Base-by-base conservation (phyloP, 371 early-diverging fungal species). In the Actinomortierella wolfii region DNA sequence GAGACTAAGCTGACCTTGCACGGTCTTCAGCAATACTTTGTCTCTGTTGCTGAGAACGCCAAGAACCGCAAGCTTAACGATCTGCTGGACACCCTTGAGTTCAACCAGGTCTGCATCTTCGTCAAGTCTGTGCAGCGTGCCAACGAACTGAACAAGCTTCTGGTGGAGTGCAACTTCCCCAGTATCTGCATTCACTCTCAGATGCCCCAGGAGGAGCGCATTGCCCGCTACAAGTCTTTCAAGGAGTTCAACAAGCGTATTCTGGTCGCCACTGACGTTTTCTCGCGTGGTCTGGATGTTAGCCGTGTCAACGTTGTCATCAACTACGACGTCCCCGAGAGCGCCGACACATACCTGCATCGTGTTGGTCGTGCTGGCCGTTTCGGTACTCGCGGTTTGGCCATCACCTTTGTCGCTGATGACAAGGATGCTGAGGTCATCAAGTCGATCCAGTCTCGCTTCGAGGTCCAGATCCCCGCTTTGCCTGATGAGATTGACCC, bases 291-390 rank as follows among this genome's bases (percentile, higher is more conserved):
- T 79, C 96, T 99, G 56, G 99, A 99, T 82, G 92, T 99, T 49
- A 97, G 97, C 76, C 94, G 99, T 67, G 96, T 99, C 60, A 99
- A 98, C 78, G 92, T 98, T 77, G 99, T 99, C 58, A 90, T 99
- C 88, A 99, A 99, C 86, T 99, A 99, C 56, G 99, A 99, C 76
- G 96, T 99, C 85, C 96, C 99, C 17, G 96, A 93, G 57, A 67
- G 83, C 39, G 93, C 97, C 17, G 98, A 98, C 74, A 83, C 94
- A 26, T 99, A 99, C 78, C 85, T 99, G 43, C 99, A 99, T 75
- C 84, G 99, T 54, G 94, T 99, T 42, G 99, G 99, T 54, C 94
- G 99, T 88, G 98, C 99, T 52, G 99, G 99, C 62, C 93, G 99
- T 86, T 99, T 99, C 80, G 99, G 98, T 79, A 98, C 99, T 75